These are phyloP conservation scores for Heracleum sosnowskyi DNA, from an alignment of 129 eudicot species.

Conservation along the genomic window DNA sequence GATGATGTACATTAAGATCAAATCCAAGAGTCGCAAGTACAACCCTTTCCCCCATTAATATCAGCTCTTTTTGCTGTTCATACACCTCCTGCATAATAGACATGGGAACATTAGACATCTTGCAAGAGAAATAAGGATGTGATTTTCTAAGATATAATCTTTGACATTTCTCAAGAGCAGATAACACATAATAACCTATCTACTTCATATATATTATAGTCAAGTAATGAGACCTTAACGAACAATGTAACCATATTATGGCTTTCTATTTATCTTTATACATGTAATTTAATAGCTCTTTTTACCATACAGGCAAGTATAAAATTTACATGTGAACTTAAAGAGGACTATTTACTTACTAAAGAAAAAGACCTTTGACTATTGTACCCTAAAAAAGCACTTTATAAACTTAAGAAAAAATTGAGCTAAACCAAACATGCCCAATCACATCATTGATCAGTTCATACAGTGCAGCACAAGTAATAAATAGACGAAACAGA, in stretches of 20 bases:
- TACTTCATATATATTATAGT: neutral
- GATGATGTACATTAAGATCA: slow-evolving; percentile 80
- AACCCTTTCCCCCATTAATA: slow-evolving; percentile 70
- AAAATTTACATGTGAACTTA: neutral
- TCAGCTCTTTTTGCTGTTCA: slow-evolving; percentile 89
- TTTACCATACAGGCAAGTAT: neutral
- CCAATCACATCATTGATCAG: neutral
- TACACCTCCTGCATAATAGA: slow-evolving; percentile 78
- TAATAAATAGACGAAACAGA: neutral
- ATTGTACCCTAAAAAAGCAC: neutral
- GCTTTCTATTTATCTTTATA: neutral
- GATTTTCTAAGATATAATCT: neutral
- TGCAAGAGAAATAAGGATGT: neutral
- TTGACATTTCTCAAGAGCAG: neutral
- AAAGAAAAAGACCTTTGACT: slow-evolving; percentile 27
- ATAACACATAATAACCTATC: neutral
- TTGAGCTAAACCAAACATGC: neutral
- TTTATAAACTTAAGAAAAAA: neutral
- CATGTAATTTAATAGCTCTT: neutral
- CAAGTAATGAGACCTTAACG: neutral
- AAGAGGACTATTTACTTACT: neutral
- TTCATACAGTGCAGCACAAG: neutral
- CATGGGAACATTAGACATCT: neutral
- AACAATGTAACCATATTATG: neutral
- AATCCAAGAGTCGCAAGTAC: slow-evolving; percentile 86